Evolutionary conservation across 2,329 filamentous ascomycete species (phyloP), one percentile per base, ranked within the genome.

Genomic region (Microsporum audouinii): DNA sequence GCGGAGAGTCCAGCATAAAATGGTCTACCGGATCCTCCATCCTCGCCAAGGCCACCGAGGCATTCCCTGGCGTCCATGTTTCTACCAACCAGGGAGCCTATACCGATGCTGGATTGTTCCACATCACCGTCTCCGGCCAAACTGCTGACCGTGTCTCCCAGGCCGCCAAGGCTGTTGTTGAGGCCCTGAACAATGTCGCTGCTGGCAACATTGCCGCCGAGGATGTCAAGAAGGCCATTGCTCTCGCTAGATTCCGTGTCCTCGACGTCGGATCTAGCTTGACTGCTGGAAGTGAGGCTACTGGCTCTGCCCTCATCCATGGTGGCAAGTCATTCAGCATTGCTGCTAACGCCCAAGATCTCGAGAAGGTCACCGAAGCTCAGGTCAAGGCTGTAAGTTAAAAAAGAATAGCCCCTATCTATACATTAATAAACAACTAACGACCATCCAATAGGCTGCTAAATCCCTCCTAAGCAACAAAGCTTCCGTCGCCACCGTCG

Each of bases 1-100:
- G 94, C 71, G 94, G 92, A 64, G 79, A 95, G 76, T 88, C 91
- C 60, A 88, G 80, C 76, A 91, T 97, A 81, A 99, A 97, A 82
- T 99, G 92, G 92, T 87, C 89, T 59, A 79, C 89, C 65, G 94
- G 94, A 69, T 97, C 96, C 82, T 92, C 89, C 63, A 82, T 96
- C 64, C 84, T 99, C 63, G 83, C 88, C 72, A 91, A 96, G 81
- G 87, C 87, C 63, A 82, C 85, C 61, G 80, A 86, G 64, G 80
- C 82, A 53, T 79, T 84, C 70, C 80, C 86, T 41, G 84, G 85
- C 66, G 84, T 88, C 65, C 82, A 80, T 58, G 83, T 90, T 70
- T 81, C 83, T 41, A 89, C 92, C 65, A 83, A 86, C 70, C 92
- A 94, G 78, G 79, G 85, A 67, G 82, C 87, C 66, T 99, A 96